phyloP scores from a whole-genome alignment of 169 alveolate genomes.

The Plasmodium chabaudi region DNA sequence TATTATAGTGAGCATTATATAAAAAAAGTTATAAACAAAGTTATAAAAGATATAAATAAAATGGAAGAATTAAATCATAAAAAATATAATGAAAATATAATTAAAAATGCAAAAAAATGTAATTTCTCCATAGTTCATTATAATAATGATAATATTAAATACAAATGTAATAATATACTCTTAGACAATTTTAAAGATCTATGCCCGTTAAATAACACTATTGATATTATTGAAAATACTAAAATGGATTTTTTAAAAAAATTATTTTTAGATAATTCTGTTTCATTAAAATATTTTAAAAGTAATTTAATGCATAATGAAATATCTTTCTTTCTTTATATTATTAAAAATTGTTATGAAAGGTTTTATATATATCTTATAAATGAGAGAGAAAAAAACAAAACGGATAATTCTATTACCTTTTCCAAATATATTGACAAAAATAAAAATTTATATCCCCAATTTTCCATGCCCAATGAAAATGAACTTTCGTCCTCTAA shows the following conservation, averaged over 20 bases:
- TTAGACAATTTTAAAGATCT: conserved; percentile 44
- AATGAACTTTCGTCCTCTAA: too few relatives aligned
- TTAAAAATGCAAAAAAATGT: not conserved
- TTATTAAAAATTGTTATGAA: conserved; percentile 43
- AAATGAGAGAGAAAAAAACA: conserved; percentile 43
- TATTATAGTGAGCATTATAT: conserved; percentile 1
- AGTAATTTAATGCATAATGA: conserved; percentile 38
- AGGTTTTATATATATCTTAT: conserved; percentile 44
- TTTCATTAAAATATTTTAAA: conserved; percentile 32
- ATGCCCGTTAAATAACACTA: conserved; percentile 26
- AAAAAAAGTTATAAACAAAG: not conserved
- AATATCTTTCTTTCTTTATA: conserved; percentile 35
- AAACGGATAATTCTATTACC: conserved; percentile 6
- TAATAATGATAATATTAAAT: conserved; percentile 20
- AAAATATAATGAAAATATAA: not conserved
- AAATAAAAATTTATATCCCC: not conserved
- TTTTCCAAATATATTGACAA: conserved; percentile 37
- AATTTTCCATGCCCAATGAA: too few relatives aligned
- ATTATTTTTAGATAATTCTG: conserved; percentile 40
- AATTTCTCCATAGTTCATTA: conserved; percentile 35
- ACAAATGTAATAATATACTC: conserved; percentile 57
- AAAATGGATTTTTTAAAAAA: conserved; percentile 60
- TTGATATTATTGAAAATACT: conserved; percentile 48
- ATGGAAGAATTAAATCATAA: not conserved
- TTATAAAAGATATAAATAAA: conserved; percentile 12